Percentiles rank a stretch among this genome's conserved stretches.
phyloP scores from a whole-genome alignment of 352 stramenopile genomes.

The Pythium dissimile region DNA sequence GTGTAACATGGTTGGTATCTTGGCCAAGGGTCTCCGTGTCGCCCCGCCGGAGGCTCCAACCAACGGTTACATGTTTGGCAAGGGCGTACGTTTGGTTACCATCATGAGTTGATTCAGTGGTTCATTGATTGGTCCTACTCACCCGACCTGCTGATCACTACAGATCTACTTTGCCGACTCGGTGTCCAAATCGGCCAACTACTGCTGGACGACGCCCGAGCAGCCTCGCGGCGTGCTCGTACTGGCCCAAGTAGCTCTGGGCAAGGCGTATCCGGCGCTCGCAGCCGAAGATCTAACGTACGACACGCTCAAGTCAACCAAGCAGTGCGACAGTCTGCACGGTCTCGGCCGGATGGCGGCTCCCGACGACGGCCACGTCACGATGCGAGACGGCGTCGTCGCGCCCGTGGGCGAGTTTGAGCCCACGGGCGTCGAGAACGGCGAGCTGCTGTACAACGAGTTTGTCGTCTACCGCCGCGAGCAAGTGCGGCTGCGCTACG shows the following conservation, averaged over 20 bases:
- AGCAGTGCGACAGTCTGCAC: conserved; percentile 46
- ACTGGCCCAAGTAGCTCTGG: conserved; percentile 62
- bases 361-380: conserved; percentile 36
- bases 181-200: conserved; percentile 77
- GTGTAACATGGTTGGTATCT: conserved; percentile 77
- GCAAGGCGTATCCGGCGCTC: conserved; percentile 37
- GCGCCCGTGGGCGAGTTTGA: conserved; percentile 57
- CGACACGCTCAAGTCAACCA: conserved; percentile 30
- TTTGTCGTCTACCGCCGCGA: conserved; percentile 72
- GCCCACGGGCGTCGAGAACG: conserved; percentile 35
- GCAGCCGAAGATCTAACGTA: conserved; percentile 57
- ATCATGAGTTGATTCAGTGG: too few relatives aligned
- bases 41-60: conserved; percentile 73
- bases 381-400: conserved; percentile 44
- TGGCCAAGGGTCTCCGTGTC: conserved; percentile 75
- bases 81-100: conserved; percentile 79
- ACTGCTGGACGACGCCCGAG: conserved; percentile 70
- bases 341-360: conserved; percentile 57
- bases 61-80: conserved; percentile 85
- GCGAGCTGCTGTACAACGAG: conserved; percentile 69
- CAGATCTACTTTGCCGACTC: conserved; percentile 87
- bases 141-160: too few relatives aligned
- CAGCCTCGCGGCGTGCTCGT: conserved; percentile 61
- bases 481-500: conserved; percentile 62
- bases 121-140: too few relatives aligned